Conservation (phyloP, 306 rosid genomes). For the Cicer pinnatifidum region DNA sequence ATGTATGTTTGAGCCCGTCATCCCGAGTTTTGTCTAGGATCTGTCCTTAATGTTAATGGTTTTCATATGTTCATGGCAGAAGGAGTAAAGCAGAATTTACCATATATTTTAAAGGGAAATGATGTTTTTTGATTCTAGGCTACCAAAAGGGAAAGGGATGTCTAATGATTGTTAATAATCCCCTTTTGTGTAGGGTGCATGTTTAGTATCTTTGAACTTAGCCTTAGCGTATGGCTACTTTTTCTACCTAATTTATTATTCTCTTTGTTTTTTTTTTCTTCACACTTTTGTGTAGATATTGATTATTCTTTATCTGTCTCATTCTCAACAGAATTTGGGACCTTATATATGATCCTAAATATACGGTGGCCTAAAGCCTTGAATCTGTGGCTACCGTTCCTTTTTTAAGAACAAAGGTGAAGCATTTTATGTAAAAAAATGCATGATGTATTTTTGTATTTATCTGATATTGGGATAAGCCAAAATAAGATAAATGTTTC, state of each 20-base stretch:
- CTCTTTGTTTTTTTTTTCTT: background rate
- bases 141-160: conserved; percentile 26
- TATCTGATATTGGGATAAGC: conserved; percentile 8
- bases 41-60: conserved; percentile 11
- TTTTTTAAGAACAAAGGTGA: conserved; percentile 24
- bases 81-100: background rate
- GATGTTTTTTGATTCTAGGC: conserved; percentile 16
- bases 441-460: conserved; percentile 28
- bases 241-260: background rate
- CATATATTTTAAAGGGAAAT: conserved; percentile 24
- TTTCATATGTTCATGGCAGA: conserved; percentile 28
- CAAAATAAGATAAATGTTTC: conserved; percentile 25
- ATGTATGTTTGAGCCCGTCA: conserved; percentile 6
- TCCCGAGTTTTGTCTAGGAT: conserved; percentile 14
- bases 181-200: conserved; percentile 1
- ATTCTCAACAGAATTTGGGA: conserved; percentile 33
- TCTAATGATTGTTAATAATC: conserved; percentile 8
- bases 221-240: background rate
- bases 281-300: conserved; percentile 4
- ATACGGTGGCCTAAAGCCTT: conserved; percentile 27
- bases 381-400: conserved; percentile 35
- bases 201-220: conserved; percentile 8
- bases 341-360: conserved; percentile 29
- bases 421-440: conserved; percentile 6
- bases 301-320: conserved; percentile 30